A percentile compares a stretch with the other conserved stretches of the same genome.
These are phyloP conservation scores for Leccinum truebloodii DNA, from an alignment of 768 basidiomycete genomes.

Conservation along the genomic window DNA sequence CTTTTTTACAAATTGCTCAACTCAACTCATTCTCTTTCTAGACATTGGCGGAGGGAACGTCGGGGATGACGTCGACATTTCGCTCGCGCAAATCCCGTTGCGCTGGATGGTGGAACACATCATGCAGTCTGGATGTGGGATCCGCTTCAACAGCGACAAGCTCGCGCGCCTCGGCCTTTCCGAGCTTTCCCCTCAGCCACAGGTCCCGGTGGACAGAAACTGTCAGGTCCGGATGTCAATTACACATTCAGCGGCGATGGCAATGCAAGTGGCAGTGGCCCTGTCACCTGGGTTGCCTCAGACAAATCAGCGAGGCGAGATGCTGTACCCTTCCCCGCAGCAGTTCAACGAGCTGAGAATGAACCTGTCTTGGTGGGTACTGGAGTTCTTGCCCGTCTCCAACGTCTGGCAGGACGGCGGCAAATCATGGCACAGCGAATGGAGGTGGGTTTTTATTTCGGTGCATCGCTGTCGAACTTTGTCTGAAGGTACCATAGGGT, in stretches of 20 bases:
- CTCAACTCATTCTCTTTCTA: slow-evolving; percentile 21
- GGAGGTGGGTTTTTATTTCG: slow-evolving; percentile 48
- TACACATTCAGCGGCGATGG: too few species aligned
- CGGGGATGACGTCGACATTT: slow-evolving; percentile 38
- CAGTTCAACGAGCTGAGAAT: slow-evolving; percentile 52
- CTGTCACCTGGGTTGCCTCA: not conserved
- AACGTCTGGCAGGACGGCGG: slow-evolving; percentile 57
- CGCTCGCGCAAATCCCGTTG: slow-evolving; percentile 61
- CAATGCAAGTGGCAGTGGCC: not conserved
- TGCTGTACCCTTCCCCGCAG: slow-evolving; percentile 21
- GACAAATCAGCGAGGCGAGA: not conserved
- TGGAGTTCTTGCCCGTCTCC: slow-evolving; percentile 62
- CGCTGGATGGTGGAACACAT: slow-evolving; percentile 81
- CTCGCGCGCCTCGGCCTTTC: slow-evolving; percentile 46
- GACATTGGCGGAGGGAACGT: slow-evolving; percentile 73
- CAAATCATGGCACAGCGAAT: slow-evolving; percentile 54
- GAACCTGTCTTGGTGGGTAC: slow-evolving; percentile 63
- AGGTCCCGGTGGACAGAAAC: not conserved
- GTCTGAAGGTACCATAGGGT: slow-evolving; percentile 17
- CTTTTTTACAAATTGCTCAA: not conserved
- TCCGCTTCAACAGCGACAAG: slow-evolving; percentile 54
- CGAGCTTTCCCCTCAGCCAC: slow-evolving; percentile 9
- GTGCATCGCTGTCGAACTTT: not conserved
- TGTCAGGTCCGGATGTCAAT: not conserved
- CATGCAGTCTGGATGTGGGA: slow-evolving; percentile 53